These are phyloP conservation scores for Suillus discolor DNA, from an alignment of 768 basidiomycete genomes.

Conservation along the genomic window DNA sequence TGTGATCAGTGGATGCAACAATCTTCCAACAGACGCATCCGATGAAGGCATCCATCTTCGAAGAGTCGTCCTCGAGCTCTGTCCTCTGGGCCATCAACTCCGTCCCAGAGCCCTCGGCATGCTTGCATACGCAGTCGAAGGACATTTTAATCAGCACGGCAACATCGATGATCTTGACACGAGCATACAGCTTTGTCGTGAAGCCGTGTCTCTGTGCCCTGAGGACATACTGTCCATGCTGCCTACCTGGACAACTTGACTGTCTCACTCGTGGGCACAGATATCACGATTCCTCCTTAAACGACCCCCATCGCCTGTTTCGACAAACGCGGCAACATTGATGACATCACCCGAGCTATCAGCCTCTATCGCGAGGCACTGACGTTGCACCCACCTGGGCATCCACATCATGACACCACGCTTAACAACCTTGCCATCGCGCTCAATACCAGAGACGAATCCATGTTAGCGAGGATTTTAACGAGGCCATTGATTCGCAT, in stretches of 20 bases:
- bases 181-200: not conserved
- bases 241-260: not conserved
- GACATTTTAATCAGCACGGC: not conserved
- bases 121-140: not conserved
- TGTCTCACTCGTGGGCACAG: not conserved
- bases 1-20: not conserved
- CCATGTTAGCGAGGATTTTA: not conserved
- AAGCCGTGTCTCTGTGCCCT: not conserved
- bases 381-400: not conserved
- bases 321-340: not conserved
- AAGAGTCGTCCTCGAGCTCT: not conserved
- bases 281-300: not conserved
- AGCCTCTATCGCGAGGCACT: not conserved
- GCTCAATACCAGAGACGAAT: not conserved
- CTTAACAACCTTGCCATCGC: not conserved
- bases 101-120: not conserved
- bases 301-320: not conserved
- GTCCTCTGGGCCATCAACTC: not conserved
- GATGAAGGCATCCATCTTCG: not conserved
- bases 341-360: not conserved
- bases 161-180: not conserved
- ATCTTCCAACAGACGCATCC: not conserved
- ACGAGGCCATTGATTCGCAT: not conserved
- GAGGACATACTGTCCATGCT: not conserved
- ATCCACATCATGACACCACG: fast-evolving